Conservation (phyloP, 345 rosid species). For the Laguncularia racemosa region DNA sequence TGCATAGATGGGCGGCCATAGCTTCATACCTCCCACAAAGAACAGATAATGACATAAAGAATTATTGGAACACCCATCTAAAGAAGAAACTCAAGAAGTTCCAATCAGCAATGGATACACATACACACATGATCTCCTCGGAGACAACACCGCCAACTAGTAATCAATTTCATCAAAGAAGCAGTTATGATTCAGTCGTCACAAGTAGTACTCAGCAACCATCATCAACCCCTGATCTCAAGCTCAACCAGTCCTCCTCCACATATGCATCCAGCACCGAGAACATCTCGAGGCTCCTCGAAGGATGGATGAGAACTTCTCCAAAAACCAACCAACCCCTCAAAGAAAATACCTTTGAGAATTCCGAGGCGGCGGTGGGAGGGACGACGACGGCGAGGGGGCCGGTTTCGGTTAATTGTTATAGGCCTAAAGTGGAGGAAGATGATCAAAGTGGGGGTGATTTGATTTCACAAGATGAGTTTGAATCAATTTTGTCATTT, state of each 20-base stretch:
- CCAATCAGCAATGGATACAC: constrained; percentile 22
- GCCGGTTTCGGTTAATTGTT: not conserved
- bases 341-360: not conserved
- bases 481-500: constrained; percentile 48
- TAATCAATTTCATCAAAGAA: constrained; percentile 13
- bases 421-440: constrained; percentile 29
- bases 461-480: constrained; percentile 41
- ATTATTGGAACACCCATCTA: constrained; percentile 99
- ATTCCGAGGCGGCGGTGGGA: no score
- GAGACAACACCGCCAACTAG: constrained; percentile 16
- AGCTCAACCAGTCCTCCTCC: constrained; percentile 10
- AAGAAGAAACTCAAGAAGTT: constrained; percentile 91
- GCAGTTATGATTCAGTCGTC: constrained; percentile 17
- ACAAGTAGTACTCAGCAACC: constrained; percentile 13
- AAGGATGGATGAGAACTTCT: constrained; percentile 24
- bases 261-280: constrained; percentile 90
- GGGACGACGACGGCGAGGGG: not conserved
- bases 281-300: constrained; percentile 35
- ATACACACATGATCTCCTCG: constrained; percentile 15
- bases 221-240: constrained; percentile 9
- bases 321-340: constrained; percentile 1
- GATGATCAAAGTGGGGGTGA: constrained; percentile 22
- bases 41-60: constrained; percentile 86
- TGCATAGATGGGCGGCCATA: constrained; percentile 92
- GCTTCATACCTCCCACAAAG: constrained; percentile 92